Evolutionary conservation across 108 stramenopile species (phyloP).

Genomic region (Cyclotella atomus): DNA sequence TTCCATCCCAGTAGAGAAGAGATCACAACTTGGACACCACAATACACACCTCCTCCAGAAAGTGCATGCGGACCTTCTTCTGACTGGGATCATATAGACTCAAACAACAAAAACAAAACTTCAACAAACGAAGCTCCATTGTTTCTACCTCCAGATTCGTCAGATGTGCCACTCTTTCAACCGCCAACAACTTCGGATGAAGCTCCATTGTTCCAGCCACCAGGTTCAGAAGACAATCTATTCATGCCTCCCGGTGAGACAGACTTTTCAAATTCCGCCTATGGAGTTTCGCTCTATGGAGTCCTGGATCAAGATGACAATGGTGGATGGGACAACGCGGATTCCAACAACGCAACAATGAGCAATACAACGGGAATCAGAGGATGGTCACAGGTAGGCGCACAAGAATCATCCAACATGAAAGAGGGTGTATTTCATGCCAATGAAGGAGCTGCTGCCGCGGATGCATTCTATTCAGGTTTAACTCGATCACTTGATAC

Average conservation of each 20-base stretch:
- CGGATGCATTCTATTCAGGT: constrained; percentile 85
- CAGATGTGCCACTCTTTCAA: background rate
- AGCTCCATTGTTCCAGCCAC: constrained; percentile 21
- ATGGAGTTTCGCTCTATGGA: constrained; percentile 18
- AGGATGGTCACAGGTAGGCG: constrained; percentile 34
- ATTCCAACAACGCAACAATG: constrained; percentile 14
- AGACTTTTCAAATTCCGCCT: background rate
- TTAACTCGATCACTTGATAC: constrained; percentile 69
- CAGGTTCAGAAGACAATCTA: background rate
- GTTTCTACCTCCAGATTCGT: background rate
- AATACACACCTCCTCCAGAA: constrained; percentile 49
- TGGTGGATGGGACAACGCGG: constrained; percentile 37
- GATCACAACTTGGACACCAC: constrained; percentile 51
- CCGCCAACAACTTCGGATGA: background rate
- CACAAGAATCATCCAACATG: constrained; percentile 7
- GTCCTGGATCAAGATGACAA: constrained; percentile 15
- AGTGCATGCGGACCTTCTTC: background rate
- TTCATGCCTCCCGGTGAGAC: constrained; percentile 3
- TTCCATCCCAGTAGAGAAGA: too few species aligned
- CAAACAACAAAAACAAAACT: background rate
- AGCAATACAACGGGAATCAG: constrained; percentile 25
- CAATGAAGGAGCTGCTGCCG: constrained; percentile 81
- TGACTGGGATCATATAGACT: background rate
- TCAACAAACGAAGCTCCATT: background rate
- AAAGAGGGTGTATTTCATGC: constrained; percentile 60